Evolutionary conservation across 106 monocot species (phyloP).

Genomic region (Cymbidium sinense): DNA sequence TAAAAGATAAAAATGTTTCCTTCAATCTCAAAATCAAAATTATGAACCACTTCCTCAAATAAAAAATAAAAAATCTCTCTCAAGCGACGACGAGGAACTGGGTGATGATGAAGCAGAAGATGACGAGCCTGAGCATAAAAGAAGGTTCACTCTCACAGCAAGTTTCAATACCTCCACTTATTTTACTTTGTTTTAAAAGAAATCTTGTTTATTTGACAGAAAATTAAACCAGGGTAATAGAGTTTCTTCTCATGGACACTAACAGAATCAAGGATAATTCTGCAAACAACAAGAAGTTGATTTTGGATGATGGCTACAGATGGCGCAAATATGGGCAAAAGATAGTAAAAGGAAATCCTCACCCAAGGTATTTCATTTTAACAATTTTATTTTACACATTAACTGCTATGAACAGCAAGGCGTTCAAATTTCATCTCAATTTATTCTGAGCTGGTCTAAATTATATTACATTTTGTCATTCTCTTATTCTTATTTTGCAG

Average conservation of each 20-base stretch:
- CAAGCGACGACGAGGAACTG: conserved; percentile 60
- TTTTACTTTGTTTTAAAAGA: background rate
- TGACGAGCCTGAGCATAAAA: conserved; percentile 41
- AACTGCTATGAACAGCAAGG: no score
- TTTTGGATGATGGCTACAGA: conserved; percentile 84
- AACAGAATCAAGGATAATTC: conserved; percentile 62
- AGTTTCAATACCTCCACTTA: background rate
- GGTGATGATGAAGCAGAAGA: conserved; percentile 31
- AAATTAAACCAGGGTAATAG: conserved; percentile 19
- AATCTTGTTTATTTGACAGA: conserved; percentile 18
- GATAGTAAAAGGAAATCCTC: conserved; percentile 70
- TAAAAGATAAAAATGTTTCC: no score
- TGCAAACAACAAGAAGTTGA: conserved; percentile 85
- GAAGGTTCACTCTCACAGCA: conserved; percentile 28
- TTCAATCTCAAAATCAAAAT: no score
- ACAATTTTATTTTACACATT: background rate
- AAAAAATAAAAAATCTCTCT: no score
- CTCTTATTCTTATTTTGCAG: no score
- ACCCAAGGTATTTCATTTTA: conserved; percentile 46
- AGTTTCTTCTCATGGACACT: conserved; percentile 32
- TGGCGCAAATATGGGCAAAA: conserved; percentile 97
- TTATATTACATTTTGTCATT: background rate
- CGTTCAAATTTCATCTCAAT: no score
- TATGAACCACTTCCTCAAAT: no score
- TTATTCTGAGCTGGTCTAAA: background rate